Base-by-base conservation (phyloP, 2,329 filamentous ascomycete genomes). In the Alternaria triticina region DNA sequence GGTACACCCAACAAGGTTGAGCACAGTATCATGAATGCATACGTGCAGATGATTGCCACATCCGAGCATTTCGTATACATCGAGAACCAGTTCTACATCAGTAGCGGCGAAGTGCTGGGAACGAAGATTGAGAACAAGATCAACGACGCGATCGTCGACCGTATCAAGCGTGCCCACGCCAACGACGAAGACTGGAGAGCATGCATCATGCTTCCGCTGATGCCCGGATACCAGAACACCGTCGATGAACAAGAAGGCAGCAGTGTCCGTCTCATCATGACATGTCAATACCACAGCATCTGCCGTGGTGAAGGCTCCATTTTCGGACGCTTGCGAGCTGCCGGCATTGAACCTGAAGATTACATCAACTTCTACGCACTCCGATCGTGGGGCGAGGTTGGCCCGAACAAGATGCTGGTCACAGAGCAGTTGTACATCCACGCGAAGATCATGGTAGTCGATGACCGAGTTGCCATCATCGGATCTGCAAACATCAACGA, bases 401-500 rank as follows among this genome's bases (percentile, higher is more conserved):
- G 93, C 15, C 88, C 90, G 30, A 90, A 90, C 67, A 92, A 96
- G 69, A 88, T 89, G 61, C 83, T 98, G 40, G 93, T 96, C 4
- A 98, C 96, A 0, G 96, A 99, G 79, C 96, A 98, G 81, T 87
- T 99, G 11, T 99, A 99, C 77, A 98, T 99, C 61, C 96, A 99
- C 75, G 96, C 96, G 65, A 99, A 99, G 82, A 91, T 91, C 69
- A 98, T 98, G 85, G 87, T 99, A 59, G 95, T 97, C 5, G 96
- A 99, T 79, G 96, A 99, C 75, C 89, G 95, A 33, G 89, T 96
- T 61, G 95, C 91, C 20, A 89, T 99, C 65, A 99, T 99, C 72
- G 96, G 96, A 17, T 98, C 95, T 49, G 96, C 96, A 57, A 99
- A 99, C 77, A 98, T 99, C 84, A 99, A 99, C 74, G 96, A 99